A percentile compares a stretch with the other conserved stretches of the same genome.
Evolutionary conservation across 768 basidiomycete species (phyloP).

Genomic region (Butyriboletus loyo): DNA sequence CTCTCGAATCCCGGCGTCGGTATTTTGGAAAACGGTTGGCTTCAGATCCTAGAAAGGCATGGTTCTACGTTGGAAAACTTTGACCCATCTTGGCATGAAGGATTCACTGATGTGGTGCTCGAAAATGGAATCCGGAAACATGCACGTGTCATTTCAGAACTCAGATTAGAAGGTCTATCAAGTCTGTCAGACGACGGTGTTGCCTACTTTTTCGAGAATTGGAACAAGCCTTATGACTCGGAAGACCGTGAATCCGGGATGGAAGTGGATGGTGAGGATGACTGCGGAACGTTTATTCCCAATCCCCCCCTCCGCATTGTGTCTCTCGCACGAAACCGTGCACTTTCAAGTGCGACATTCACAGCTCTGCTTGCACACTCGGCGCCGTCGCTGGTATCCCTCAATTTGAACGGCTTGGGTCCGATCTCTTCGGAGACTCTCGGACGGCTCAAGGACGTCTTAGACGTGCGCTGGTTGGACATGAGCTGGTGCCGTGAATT

Average conservation of each 20-base stretch:
- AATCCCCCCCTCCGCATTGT: constrained; percentile 50
- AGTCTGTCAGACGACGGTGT: constrained; percentile 72
- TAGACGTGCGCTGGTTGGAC: constrained; percentile 59
- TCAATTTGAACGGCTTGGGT: constrained; percentile 81
- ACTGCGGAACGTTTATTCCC: constrained; percentile 10
- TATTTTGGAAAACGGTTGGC: constrained; percentile 53
- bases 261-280: constrained; percentile 13
- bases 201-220: constrained; percentile 60
- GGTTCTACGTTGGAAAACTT: constrained; percentile 58
- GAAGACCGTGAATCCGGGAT: constrained; percentile 16
- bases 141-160: constrained; percentile 43
- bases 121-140: constrained; percentile 55
- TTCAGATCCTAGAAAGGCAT: constrained; percentile 51
- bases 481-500: constrained; percentile 82
- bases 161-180: constrained; percentile 54
- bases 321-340: constrained; percentile 62
- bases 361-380: constrained; percentile 66
- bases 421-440: constrained; percentile 51
- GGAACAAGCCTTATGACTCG: constrained; percentile 33
- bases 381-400: constrained; percentile 48
- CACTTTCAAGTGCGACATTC: constrained; percentile 53
- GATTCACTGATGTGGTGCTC: constrained; percentile 60
- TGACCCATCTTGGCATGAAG: constrained; percentile 66
- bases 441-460: constrained; percentile 33
- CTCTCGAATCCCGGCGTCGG: constrained; percentile 60